Percentiles rank a stretch among this genome's conserved stretches.
phyloP scores from a whole-genome alignment of 306 rosid species.

The Castanopsis chinensis region DNA sequence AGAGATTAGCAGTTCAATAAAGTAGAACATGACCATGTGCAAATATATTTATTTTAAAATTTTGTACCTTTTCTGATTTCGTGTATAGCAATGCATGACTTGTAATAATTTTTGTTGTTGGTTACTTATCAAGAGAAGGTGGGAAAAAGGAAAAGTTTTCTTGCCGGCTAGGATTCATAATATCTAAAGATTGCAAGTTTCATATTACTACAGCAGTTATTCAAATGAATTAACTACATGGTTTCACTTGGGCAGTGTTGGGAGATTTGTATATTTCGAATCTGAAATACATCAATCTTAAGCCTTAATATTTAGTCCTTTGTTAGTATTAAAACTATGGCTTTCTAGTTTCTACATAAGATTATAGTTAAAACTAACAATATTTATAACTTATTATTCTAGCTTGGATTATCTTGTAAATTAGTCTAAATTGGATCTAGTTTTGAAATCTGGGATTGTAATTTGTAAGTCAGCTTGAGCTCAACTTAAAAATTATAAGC shows the following conservation, averaged over 20 bases:
- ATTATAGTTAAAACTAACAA: too few species aligned
- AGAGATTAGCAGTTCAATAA: slow-evolving; percentile 93
- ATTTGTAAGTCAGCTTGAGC: too few species aligned
- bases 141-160: not conserved
- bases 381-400: too few species aligned
- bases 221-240: not conserved
- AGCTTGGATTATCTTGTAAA: too few species aligned
- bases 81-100: slow-evolving; percentile 37
- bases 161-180: slow-evolving; percentile 1
- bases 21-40: slow-evolving; percentile 6
- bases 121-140: too few species aligned
- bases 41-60: slow-evolving; percentile 4
- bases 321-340: too few species aligned
- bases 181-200: not conserved
- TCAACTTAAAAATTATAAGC: too few species aligned
- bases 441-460: too few species aligned
- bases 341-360: too few species aligned
- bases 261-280: not conserved
- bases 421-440: too few species aligned
- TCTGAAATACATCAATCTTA: too few species aligned
- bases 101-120: slow-evolving; percentile 7
- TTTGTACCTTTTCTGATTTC: not conserved
- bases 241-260: not conserved
- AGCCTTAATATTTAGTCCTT: too few species aligned
- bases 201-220: not conserved